Conservation (phyloP, 129 eudicot genomes). For the Pseudognaphalium luteoalbum region DNA sequence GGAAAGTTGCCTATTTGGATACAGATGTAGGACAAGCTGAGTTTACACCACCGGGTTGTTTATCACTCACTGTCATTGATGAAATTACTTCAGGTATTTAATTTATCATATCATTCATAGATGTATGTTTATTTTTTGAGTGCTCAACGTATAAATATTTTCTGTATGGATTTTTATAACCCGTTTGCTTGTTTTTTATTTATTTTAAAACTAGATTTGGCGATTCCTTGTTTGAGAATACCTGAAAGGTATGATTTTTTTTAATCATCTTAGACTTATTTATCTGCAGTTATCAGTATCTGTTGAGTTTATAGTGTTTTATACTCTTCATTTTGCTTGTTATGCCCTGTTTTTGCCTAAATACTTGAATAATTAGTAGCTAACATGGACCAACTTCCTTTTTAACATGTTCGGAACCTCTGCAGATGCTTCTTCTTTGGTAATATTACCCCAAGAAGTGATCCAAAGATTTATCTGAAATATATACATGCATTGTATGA, state of each 20-base stretch:
- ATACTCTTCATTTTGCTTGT: not conserved
- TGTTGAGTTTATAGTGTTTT: not conserved
- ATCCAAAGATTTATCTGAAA: slow-evolving; percentile 47
- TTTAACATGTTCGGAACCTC: not conserved
- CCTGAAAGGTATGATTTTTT: slow-evolving; percentile 59
- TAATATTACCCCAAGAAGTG: slow-evolving; percentile 63
- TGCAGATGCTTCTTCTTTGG: slow-evolving; percentile 83
- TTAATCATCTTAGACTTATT: not conserved
- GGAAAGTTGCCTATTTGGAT: slow-evolving; percentile 66
- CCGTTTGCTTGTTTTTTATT: not conserved
- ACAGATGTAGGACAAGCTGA: slow-evolving; percentile 85
- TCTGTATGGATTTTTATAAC: not conserved
- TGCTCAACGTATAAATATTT: not conserved
- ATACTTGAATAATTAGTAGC: not conserved
- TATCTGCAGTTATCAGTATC: not conserved
- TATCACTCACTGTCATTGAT: slow-evolving; percentile 62
- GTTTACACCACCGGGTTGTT: slow-evolving; percentile 80
- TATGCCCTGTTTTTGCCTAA: not conserved
- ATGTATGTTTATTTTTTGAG: not conserved
- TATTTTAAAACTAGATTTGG: slow-evolving; percentile 44
- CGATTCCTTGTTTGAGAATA: slow-evolving; percentile 70
- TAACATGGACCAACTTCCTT: not conserved
- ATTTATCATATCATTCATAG: not conserved
- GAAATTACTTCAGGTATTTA: slow-evolving; percentile 56
- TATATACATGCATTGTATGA: slow-evolving; percentile 56